A percentile compares a stretch with the other conserved stretches of the same genome.
Evolutionary conservation across 1,284 basidiomycete species (phyloP).

Genomic region (Quambalaria eucalypti): DNA sequence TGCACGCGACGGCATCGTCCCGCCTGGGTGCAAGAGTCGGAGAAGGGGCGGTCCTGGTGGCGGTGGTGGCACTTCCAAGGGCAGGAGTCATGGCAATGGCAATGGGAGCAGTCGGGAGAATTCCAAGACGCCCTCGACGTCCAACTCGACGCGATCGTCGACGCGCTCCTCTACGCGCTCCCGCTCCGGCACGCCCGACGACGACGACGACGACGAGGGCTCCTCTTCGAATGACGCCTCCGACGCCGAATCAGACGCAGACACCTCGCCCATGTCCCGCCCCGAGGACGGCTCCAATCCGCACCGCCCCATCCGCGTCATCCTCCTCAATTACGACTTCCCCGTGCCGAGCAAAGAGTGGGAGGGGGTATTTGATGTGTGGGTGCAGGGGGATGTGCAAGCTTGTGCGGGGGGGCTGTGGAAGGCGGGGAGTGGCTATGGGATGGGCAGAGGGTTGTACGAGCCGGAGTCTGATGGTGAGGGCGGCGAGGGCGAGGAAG

Average conservation of each 20-base stretch:
- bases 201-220: constrained; percentile 17
- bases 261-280: neutral
- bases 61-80: neutral
- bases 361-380: constrained; percentile 83
- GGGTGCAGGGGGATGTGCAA: constrained; percentile 83
- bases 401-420: constrained; percentile 33
- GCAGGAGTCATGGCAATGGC: too few relatives aligned
- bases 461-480: too few relatives aligned
- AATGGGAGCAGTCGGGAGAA: neutral
- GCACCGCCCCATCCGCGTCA: constrained; percentile 56
- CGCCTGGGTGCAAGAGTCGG: neutral
- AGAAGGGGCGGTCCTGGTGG: too few relatives aligned
- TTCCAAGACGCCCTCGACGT: neutral
- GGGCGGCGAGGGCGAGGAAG: neutral
- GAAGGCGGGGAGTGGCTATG: constrained; percentile 2
- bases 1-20: constrained; percentile 35
- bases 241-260: constrained; percentile 4
- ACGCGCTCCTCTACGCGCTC: neutral
- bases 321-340: constrained; percentile 83
- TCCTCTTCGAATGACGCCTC: too few relatives aligned
- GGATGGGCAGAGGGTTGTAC: neutral
- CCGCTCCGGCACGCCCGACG: constrained; percentile 4
- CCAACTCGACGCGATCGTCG: neutral
- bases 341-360: constrained; percentile 75
- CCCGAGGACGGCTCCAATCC: constrained; percentile 10